Evolutionary conservation across 1,284 basidiomycete genomes (phyloP).

Genomic region (Wallemia ichthyophaga): DNA sequence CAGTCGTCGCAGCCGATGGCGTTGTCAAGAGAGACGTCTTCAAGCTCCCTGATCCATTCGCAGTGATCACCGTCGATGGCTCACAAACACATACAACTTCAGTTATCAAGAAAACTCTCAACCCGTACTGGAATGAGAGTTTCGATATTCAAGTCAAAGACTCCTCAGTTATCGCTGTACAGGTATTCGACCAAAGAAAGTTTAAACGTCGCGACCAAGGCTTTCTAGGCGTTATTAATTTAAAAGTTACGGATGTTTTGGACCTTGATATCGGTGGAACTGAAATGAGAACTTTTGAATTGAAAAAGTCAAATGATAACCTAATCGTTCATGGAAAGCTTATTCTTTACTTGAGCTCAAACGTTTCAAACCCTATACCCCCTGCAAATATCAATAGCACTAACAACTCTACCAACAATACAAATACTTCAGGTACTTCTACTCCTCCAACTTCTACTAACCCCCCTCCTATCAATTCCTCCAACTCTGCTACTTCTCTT

Average conservation of each 20-base stretch:
- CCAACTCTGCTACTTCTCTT: slow-evolving; percentile 2
- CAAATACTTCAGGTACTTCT: slow-evolving; percentile 13
- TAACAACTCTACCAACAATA: slow-evolving; percentile 8
- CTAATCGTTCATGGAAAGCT: slow-evolving; percentile 60
- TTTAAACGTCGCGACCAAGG: slow-evolving; percentile 87
- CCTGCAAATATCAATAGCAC: slow-evolving; percentile 29
- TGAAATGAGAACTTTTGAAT: slow-evolving; percentile 46
- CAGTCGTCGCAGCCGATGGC: slow-evolving; percentile 67
- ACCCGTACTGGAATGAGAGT: slow-evolving; percentile 80
- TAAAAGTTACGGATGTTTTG: slow-evolving; percentile 61
- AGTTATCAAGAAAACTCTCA: slow-evolving; percentile 61
- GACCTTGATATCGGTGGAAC: slow-evolving; percentile 68
- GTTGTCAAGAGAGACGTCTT: slow-evolving; percentile 71
- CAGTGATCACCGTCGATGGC: slow-evolving; percentile 75
- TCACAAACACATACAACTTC: slow-evolving; percentile 78
- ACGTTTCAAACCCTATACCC: slow-evolving; percentile 33
- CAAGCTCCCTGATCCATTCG: slow-evolving; percentile 72
- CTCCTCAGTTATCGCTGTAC: slow-evolving; percentile 64
- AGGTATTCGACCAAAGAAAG: slow-evolving; percentile 90
- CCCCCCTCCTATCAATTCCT: not conserved
- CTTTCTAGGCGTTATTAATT: slow-evolving; percentile 75
- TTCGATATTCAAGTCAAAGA: slow-evolving; percentile 60
- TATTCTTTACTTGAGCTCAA: slow-evolving; percentile 53
- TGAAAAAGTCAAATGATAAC: slow-evolving; percentile 63
- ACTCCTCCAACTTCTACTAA: slow-evolving; percentile 4